Evolutionary conservation across 306 rosid genomes (phyloP).

Genomic region (Medicago arabica): DNA sequence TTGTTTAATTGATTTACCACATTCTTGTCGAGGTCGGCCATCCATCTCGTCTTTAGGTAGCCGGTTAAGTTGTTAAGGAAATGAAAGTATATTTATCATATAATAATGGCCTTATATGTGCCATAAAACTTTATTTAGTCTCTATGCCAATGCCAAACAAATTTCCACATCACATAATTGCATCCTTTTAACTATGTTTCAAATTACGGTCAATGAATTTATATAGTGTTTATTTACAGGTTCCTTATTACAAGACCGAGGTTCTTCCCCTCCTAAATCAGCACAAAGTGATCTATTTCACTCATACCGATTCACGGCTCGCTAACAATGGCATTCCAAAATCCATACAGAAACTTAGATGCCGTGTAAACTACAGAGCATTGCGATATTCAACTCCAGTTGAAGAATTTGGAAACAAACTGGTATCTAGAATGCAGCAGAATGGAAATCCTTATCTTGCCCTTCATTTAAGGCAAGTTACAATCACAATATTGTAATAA

Average conservation of each 20-base stretch:
- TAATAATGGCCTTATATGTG: conserved; percentile 10
- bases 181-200: conserved; percentile 30
- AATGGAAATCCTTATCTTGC: conserved; percentile 81
- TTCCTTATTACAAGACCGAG: conserved; percentile 73
- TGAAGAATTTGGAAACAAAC: conserved; percentile 72
- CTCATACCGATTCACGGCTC: conserved; percentile 92
- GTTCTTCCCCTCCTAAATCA: conserved; percentile 84
- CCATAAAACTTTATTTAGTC: conserved; percentile 33
- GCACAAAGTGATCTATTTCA: conserved; percentile 85
- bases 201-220: conserved; percentile 25
- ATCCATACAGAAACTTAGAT: conserved; percentile 86
- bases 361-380: conserved; percentile 87
- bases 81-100: conserved; percentile 10
- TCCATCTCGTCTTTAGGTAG: conserved; percentile 25
- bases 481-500: conserved; percentile 27
- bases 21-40: conserved; percentile 35
- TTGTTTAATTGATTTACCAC: conserved; percentile 5
- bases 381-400: conserved; percentile 84
- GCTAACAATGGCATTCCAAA: conserved; percentile 72
- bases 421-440: conserved; percentile 88
- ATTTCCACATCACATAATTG: conserved; percentile 18
- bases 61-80: conserved; percentile 27
- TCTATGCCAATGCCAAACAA: conserved; percentile 19
- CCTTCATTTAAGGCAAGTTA: conserved; percentile 88
- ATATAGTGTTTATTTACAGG: conserved; percentile 58